Percentiles rank a stretch among this genome's conserved stretches.
Conservation (phyloP, 2,329 filamentous ascomycete species). For the Didymella lethalis region DNA sequence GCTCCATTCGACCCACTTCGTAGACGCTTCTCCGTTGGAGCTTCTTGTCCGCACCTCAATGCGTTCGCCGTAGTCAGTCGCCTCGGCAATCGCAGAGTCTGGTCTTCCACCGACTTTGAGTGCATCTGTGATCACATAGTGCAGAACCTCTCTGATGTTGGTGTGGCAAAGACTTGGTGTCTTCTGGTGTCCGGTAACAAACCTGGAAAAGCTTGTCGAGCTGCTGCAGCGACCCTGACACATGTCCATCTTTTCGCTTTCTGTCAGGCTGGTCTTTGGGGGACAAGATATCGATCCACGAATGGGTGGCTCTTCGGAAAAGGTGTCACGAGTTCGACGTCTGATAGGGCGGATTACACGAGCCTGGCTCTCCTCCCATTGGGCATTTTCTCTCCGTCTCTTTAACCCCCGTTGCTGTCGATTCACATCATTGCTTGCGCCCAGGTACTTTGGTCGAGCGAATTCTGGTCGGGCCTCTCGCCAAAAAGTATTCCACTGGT, state of each 20-base stretch:
- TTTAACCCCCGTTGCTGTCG: conserved; percentile 54
- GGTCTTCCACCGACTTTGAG: conserved; percentile 62
- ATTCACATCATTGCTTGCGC: conserved; percentile 54
- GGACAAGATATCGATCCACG: conserved; percentile 31
- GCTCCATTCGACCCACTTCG: conserved; percentile 60
- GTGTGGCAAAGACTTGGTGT: conserved; percentile 58
- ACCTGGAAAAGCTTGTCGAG: conserved; percentile 41
- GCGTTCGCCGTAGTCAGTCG: conserved; percentile 57
- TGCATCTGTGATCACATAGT: conserved; percentile 61
- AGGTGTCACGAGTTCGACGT: conserved; percentile 38
- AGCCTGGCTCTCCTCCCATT: conserved; percentile 37
- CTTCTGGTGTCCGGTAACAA: conserved; percentile 51
- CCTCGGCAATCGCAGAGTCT: conserved; percentile 59
- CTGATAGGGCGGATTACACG: conserved; percentile 38
- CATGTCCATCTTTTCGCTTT: conserved; percentile 31
- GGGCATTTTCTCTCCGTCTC: conserved; percentile 52
- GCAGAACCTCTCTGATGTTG: conserved; percentile 58
- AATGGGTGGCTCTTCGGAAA: conserved; percentile 41
- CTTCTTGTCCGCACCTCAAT: conserved; percentile 58
- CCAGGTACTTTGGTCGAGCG: conserved; percentile 53
- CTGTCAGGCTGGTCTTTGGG: conserved; percentile 19
- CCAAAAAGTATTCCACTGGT: conserved; percentile 39
- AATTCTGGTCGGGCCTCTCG: conserved; percentile 54
- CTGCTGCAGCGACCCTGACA: conserved; percentile 36
- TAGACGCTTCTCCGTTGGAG: conserved; percentile 55